phyloP scores from a whole-genome alignment of 2,329 filamentous ascomycete genomes.

The Dissoconium aciculare region DNA sequence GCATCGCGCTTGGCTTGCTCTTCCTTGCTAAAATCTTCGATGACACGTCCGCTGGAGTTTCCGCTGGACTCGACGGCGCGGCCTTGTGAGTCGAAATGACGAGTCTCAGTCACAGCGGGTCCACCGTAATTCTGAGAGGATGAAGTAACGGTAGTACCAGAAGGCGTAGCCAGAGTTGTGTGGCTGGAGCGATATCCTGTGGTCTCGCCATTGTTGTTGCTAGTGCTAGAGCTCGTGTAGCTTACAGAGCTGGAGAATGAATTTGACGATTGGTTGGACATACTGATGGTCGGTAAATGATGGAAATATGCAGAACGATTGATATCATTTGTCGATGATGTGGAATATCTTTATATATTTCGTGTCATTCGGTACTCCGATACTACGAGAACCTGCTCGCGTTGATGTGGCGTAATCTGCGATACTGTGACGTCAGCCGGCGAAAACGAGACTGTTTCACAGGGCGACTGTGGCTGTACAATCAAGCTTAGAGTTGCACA shows the following conservation, averaged over 20 bases:
- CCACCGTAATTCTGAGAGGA: slow-evolving; percentile 20
- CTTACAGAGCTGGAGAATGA: slow-evolving; percentile 12
- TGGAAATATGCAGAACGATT: neutral
- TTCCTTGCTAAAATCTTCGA: slow-evolving; percentile 19
- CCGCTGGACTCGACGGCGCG: slow-evolving; percentile 14
- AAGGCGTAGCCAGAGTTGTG: slow-evolving; percentile 15
- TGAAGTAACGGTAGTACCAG: slow-evolving; percentile 16
- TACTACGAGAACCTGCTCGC: no score
- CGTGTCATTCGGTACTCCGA: neutral
- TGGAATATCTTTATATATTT: slow-evolving; percentile 1
- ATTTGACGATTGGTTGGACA: slow-evolving; percentile 4
- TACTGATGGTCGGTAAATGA: neutral
- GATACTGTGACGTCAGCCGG: no score
- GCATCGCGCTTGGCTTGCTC: slow-evolving; percentile 14
- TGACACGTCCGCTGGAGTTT: slow-evolving; percentile 7
- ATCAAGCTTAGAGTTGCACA: no score
- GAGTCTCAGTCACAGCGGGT: slow-evolving; percentile 16
- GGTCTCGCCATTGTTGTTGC: slow-evolving; percentile 12
- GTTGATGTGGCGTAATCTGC: no score
- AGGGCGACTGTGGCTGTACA: no score
- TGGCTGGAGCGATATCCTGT: slow-evolving; percentile 14
- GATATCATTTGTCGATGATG: neutral
- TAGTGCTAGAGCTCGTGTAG: slow-evolving; percentile 14
- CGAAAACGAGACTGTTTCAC: no score
- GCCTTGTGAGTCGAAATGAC: slow-evolving; percentile 20